These are phyloP conservation scores for Serendipita indica DNA, from an alignment of 768 basidiomycete genomes.

Conservation along the genomic window DNA sequence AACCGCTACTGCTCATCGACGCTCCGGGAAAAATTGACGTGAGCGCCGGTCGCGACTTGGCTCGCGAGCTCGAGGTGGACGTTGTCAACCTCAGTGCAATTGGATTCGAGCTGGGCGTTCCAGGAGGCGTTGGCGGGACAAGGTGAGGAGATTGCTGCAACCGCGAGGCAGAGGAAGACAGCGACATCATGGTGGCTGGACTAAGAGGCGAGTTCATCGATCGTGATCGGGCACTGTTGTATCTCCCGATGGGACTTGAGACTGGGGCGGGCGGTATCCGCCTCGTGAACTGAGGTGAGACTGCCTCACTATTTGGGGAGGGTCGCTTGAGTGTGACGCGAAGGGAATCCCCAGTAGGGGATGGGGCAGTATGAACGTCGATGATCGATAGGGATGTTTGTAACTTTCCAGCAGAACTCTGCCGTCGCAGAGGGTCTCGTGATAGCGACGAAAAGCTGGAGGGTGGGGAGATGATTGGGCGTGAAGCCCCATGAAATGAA, in stretches of 20 bases:
- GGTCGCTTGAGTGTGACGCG: slow-evolving; percentile 4
- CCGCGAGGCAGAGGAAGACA: slow-evolving; percentile 37
- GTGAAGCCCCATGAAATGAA: neutral
- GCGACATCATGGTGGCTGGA: neutral
- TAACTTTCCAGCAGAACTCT: neutral
- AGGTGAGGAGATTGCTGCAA: slow-evolving; percentile 38
- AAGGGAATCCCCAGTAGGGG: neutral
- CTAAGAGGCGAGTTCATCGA: slow-evolving; percentile 2
- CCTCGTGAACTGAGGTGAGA: neutral
- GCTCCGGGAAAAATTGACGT: slow-evolving; percentile 50
- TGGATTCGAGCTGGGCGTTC: slow-evolving; percentile 65
- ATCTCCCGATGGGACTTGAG: neutral
- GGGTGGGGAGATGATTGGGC: neutral
- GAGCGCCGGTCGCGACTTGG: slow-evolving; percentile 60
- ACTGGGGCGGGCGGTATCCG: neutral
- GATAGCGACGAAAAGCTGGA: neutral
- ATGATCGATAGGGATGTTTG: neutral
- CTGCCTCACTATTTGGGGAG: neutral
- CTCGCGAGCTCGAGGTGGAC: slow-evolving; percentile 60
- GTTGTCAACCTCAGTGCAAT: slow-evolving; percentile 70
- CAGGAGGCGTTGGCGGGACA: slow-evolving; percentile 62
- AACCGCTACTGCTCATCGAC: neutral
- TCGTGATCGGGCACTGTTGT: neutral
- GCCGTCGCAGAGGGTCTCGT: neutral
- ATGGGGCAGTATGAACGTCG: slow-evolving; percentile 1